These are phyloP conservation scores for Candida vartiovaarae DNA, from an alignment of 805 yeast genomes.

Conservation along the genomic window DNA sequence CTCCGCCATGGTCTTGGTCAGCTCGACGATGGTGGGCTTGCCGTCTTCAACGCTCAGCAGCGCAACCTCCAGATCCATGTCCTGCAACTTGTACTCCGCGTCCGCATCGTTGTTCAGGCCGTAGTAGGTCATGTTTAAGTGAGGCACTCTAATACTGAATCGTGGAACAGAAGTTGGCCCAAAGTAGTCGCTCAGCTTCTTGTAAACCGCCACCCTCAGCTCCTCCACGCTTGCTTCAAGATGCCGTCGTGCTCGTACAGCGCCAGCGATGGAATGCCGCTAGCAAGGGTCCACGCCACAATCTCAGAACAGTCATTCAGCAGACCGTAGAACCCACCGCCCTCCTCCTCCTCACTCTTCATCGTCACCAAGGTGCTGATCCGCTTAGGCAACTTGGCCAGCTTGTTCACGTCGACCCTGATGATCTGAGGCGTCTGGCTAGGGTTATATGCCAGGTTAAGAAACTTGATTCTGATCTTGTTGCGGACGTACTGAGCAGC, in stretches of 20 bases:
- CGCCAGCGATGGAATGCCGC: slow-evolving; percentile 69
- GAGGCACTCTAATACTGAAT: slow-evolving; percentile 60
- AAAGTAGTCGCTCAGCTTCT: slow-evolving; percentile 62
- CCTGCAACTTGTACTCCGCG: slow-evolving; percentile 25
- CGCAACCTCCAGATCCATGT: slow-evolving; percentile 53
- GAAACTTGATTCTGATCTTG: slow-evolving; percentile 46
- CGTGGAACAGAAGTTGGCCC: slow-evolving; percentile 64
- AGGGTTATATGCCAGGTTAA: slow-evolving; percentile 59
- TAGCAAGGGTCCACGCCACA: slow-evolving; percentile 81
- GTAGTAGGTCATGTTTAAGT: slow-evolving; percentile 43
- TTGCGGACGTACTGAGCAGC: slow-evolving; percentile 45
- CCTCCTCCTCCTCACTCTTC: slow-evolving; percentile 73
- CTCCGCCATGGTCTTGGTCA: slow-evolving; percentile 81
- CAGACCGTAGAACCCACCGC: slow-evolving; percentile 82
- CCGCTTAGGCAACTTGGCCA: slow-evolving; percentile 71
- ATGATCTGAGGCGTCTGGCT: slow-evolving; percentile 79
- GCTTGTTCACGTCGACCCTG: slow-evolving; percentile 68
- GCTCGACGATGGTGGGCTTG: slow-evolving; percentile 79
- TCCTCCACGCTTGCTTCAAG: slow-evolving; percentile 49
- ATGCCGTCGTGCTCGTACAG: slow-evolving; percentile 78
- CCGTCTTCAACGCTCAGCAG: slow-evolving; percentile 78
- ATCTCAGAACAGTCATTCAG: slow-evolving; percentile 72
- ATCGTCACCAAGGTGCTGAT: slow-evolving; percentile 70
- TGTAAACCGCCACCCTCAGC: slow-evolving; percentile 47
- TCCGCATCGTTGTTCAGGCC: slow-evolving; percentile 30